These are phyloP conservation scores for Blumeria hordei DNA, from an alignment of 2,329 filamentous ascomycete genomes.

Conservation along the genomic window DNA sequence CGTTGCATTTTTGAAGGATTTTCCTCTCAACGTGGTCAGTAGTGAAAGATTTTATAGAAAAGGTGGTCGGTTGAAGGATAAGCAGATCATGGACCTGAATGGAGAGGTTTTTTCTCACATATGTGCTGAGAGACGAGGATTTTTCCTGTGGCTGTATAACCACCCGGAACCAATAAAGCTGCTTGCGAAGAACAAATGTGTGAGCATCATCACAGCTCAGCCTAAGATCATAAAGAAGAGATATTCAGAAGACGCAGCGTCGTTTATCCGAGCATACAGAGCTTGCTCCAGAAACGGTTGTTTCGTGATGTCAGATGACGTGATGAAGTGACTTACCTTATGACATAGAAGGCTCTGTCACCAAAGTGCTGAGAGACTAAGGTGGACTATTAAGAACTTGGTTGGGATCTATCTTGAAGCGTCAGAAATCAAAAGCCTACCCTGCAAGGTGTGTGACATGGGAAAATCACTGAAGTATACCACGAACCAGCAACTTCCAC, in stretches of 20 bases:
- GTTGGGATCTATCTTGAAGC: background rate
- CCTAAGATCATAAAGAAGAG: background rate
- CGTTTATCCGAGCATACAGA: background rate
- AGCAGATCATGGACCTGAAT: background rate
- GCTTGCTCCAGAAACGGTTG: background rate
- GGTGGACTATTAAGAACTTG: background rate
- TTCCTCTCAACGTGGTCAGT: background rate
- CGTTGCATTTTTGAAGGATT: background rate
- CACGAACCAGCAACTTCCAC: background rate
- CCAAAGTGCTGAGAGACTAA: background rate
- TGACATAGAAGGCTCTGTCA: background rate
- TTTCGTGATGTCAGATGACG: background rate
- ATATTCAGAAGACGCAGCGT: background rate
- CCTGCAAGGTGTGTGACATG: background rate
- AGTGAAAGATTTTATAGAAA: background rate
- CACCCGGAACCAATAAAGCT: background rate
- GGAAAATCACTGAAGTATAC: slow-evolving; percentile 1
- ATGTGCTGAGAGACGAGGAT: background rate
- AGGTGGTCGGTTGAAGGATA: background rate
- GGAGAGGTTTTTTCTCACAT: background rate
- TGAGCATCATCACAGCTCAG: background rate
- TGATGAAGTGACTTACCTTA: background rate
- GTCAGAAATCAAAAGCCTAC: background rate
- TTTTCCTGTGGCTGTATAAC: background rate
- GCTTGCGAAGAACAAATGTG: background rate